Base-by-base conservation (phyloP, 2,329 filamentous ascomycete species). In the Alternaria triticimaculans region DNA sequence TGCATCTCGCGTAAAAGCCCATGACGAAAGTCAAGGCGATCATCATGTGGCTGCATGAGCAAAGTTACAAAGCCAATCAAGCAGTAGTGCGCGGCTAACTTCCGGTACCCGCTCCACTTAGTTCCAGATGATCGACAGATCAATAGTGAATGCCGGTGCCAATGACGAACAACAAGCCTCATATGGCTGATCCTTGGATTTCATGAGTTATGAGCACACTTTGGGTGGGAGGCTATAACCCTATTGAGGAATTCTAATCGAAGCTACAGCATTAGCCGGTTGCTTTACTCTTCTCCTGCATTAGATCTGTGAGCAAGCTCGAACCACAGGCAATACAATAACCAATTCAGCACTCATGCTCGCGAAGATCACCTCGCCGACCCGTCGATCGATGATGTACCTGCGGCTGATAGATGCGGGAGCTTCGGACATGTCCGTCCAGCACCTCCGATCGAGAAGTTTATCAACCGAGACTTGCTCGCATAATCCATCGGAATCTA, bases 161-260 rank as follows among this genome's bases (percentile, higher is more conserved):
- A 63, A 59, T 71, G 63, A 70, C 64, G 70, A 71, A 60, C 49
- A 26, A 46, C 25, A 45, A 66, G 61, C 68, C 64, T 63, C 41
- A 60, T 43, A 28, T 26, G 33, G 33, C 57, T 30, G 46, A 58
- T 55, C 56, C n/a, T 18, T 60, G 33, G 33, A 44, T 41, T 15
- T 33, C n/a, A 53, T 49, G 18, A 62, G 48, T 25, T 62, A 25
- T 15, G 50, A 49, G 43, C 48, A 37, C 60, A 55, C 57, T 62
- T 66, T 66, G 58, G 61, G 44, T 41, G 43, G 53, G 44, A 45
- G 4, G 30, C 44, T 4, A 45, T 51, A 41, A 20, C 69, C 57
- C 3, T 10, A 37, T 69, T 30, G 5, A 51, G 64, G 44, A 49
- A 30, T 54, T 8, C 53, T 21, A 21, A 4, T 59, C 41, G 23